phyloP scores from a whole-genome alignment of 306 rosid genomes.

The Echinosophora koreensis region DNA sequence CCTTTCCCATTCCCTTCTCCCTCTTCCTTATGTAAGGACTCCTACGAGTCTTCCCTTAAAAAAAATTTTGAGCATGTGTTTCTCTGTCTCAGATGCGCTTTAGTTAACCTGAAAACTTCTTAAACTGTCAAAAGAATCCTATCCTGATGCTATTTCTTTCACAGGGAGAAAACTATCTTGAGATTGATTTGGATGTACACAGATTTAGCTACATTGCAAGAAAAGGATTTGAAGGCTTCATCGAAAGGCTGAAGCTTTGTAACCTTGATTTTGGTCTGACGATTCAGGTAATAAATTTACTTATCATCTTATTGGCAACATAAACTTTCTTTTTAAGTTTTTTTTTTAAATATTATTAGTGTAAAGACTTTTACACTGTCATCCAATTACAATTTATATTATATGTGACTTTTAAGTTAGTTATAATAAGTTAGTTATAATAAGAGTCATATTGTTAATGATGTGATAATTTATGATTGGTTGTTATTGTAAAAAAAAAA shows the following conservation, averaged over 20 bases:
- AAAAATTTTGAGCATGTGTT: background rate
- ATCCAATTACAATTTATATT: too few relatives aligned
- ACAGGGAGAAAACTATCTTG: slow-evolving; percentile 97
- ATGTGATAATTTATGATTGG: too few relatives aligned
- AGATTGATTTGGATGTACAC: slow-evolving; percentile 95
- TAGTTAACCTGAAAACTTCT: slow-evolving; percentile 6
- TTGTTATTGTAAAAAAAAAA: too few relatives aligned
- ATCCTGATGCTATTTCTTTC: slow-evolving; percentile 38
- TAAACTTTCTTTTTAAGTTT: slow-evolving; percentile 3
- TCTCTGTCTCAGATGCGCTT: slow-evolving; percentile 3
- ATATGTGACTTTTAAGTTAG: too few relatives aligned
- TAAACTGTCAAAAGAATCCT: slow-evolving; percentile 19
- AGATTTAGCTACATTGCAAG: slow-evolving; percentile 92
- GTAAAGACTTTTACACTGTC: too few relatives aligned
- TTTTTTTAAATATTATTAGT: too few relatives aligned
- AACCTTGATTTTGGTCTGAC: slow-evolving; percentile 87
- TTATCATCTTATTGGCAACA: slow-evolving; percentile 24
- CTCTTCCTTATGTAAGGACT: too few relatives aligned
- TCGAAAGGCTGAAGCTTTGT: slow-evolving; percentile 74
- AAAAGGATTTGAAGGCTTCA: slow-evolving; percentile 90
- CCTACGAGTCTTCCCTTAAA: too few relatives aligned
- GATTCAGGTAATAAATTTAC: slow-evolving; percentile 73
- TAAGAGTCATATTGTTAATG: too few relatives aligned
- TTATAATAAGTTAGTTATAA: too few relatives aligned
- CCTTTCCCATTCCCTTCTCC: too few relatives aligned